Evolutionary conservation across 768 basidiomycete species (phyloP).

Genomic region (Tylopilus cervinicoccineus): DNA sequence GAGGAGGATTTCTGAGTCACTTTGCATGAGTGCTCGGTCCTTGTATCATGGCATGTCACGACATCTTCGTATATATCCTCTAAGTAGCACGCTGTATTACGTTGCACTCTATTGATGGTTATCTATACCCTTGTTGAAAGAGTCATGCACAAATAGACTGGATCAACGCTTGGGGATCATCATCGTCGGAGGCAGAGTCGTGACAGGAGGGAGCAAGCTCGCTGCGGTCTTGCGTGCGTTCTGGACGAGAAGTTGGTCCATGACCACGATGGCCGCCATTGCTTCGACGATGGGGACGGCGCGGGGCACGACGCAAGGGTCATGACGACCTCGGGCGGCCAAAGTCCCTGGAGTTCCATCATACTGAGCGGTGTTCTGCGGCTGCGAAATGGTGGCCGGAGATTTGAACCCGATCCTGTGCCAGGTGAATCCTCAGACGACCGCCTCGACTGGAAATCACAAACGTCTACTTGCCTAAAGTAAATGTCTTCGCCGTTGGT

Average conservation of each 20-base stretch:
- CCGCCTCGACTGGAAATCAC: neutral
- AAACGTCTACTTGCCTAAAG: conserved; percentile 64
- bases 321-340: conserved; percentile 91
- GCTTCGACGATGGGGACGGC: conserved; percentile 98
- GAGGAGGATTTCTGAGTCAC: conserved; percentile 36
- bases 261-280: conserved; percentile 93
- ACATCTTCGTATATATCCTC: conserved; percentile 15
- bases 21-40: neutral
- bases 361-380: conserved; percentile 88
- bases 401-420: conserved; percentile 93
- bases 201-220: conserved; percentile 75
- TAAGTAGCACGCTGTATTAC: conserved; percentile 3
- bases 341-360: conserved; percentile 86
- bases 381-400: conserved; percentile 94
- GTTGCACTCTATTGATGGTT: neutral
- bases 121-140: conserved; percentile 2
- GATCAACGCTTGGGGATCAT: conserved; percentile 48
- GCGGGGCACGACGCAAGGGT: conserved; percentile 95
- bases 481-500: conserved; percentile 97
- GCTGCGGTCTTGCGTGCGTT: conserved; percentile 75
- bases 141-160: neutral
- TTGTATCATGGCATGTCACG: neutral
- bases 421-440: conserved; percentile 9
- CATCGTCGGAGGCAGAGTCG: conserved; percentile 93
- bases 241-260: conserved; percentile 91